Evolutionary conservation across 495 filamentous ascomycete genomes (phyloP), one percentile per base, ranked within the genome.

Genomic region (Monascus purpureus): DNA sequence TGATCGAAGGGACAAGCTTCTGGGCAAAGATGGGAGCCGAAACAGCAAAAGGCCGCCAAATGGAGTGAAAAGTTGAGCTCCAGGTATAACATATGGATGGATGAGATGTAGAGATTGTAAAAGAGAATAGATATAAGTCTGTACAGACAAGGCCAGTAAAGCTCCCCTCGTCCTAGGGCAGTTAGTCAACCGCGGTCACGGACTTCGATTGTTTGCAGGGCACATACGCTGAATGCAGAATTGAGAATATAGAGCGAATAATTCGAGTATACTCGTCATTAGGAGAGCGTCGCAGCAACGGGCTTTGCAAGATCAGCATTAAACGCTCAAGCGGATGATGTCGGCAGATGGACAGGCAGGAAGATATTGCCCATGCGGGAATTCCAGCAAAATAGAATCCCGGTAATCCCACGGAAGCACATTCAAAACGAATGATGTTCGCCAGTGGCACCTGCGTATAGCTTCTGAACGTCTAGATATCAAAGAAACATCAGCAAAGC

Each of bases 101-200:
- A 65, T 32, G 8, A 67, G 49, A 15, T 55, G 54, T 8, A 68
- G 55, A 12, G 60, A 51, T 38, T 70, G 66, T n/a, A 70, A 48
- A 16, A 62, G 41, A 27, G 61, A 61, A 36, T 55, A 66, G 47
- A 67, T 59, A 37, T 68, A 62, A 16, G 61, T 48, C 36, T 67
- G 58, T 22, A 60, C 47, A 17, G 60, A 55, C 14, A 67, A 37
- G 8, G 59, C 37, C 17, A 68, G 49, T 16, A 60, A 43, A 2
- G 45, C 41, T 24, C 47, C 48, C 39, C 55, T 46, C n/a, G 56
- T 42, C 18, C 61, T 65, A 29, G 7, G 36, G 7, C 16, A 8
- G 27, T 54, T 36, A 59, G 41, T 27, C 27, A 17, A 22, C 20
- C 14, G 9, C 4, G 25, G 11, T 27, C 11, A n/a, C n/a, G 4